phyloP scores from a whole-genome alignment of 129 eudicot species.

The Flaveria linearis region DNA sequence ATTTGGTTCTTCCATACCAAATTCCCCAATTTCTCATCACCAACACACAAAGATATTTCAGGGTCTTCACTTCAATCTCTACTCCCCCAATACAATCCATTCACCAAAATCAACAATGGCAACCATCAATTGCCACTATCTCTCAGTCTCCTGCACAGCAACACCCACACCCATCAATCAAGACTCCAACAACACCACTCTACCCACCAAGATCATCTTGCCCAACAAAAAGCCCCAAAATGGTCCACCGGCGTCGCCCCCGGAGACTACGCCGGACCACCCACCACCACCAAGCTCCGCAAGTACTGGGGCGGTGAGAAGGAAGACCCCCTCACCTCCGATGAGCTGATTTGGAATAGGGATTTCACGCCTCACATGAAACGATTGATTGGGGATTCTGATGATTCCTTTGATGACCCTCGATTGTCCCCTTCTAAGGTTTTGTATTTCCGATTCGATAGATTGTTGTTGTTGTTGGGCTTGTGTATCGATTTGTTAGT shows the following conservation, averaged over 20 bases:
- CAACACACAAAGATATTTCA: not conserved
- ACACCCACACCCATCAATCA: conserved; percentile 38
- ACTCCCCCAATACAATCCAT: not conserved
- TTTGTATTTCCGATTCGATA: not conserved
- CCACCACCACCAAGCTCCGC: conserved; percentile 81
- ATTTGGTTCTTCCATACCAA: conserved; percentile 9
- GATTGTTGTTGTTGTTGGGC: not conserved
- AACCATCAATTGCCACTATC: conserved; percentile 39
- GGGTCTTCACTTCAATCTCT: not conserved
- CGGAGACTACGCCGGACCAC: conserved; percentile 98
- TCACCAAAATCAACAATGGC: conserved; percentile 41
- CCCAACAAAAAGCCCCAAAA: conserved; percentile 83
- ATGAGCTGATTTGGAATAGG: conserved; percentile 75
- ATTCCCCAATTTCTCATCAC: no score
- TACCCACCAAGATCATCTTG: conserved; percentile 77
- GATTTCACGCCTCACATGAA: conserved; percentile 88
- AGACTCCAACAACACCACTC: conserved; percentile 17
- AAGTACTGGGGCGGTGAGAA: conserved; percentile 93
- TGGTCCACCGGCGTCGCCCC: conserved; percentile 97
- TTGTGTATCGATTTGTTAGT: not conserved
- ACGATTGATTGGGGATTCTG: conserved; percentile 48
- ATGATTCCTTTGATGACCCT: conserved; percentile 27
- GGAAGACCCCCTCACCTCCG: conserved; percentile 78
- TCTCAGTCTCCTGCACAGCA: conserved; percentile 49
- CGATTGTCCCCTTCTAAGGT: conserved; percentile 53